A percentile compares a stretch with the other conserved stretches of the same genome.
Evolutionary conservation across 768 basidiomycete genomes (phyloP).

Genomic region (Panellus pusillus): DNA sequence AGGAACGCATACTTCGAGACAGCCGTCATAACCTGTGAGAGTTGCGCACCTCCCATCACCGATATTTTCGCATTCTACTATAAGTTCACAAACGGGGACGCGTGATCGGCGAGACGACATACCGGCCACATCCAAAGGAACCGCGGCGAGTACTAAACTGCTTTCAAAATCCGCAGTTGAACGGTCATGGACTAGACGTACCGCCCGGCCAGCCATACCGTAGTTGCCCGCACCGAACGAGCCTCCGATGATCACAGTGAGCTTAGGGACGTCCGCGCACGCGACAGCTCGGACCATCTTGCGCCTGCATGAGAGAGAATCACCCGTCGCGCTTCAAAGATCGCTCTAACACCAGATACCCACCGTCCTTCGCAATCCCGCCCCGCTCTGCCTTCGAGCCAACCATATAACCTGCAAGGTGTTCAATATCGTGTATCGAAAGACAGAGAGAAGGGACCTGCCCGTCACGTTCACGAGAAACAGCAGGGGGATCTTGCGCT

Average conservation of each 20-base stretch:
- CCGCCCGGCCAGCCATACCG: slow-evolving; percentile 94
- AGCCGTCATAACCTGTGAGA: slow-evolving; percentile 89
- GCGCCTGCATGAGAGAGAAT: slow-evolving; percentile 46
- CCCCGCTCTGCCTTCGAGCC: slow-evolving; percentile 93
- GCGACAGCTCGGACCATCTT: slow-evolving; percentile 98
- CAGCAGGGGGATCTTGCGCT: slow-evolving; percentile 83
- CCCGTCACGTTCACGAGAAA: slow-evolving; percentile 97
- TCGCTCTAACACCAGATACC: neutral
- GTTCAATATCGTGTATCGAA: slow-evolving; percentile 10
- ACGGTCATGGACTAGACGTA: slow-evolving; percentile 40
- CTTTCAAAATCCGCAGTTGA: neutral
- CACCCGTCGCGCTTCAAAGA: slow-evolving; percentile 1
- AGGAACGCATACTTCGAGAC: slow-evolving; percentile 68
- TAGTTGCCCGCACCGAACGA: slow-evolving; percentile 97
- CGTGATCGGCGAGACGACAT: slow-evolving; percentile 28
- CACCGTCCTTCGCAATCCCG: slow-evolving; percentile 85
- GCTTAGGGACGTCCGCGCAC: slow-evolving; percentile 90
- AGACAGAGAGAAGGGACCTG: slow-evolving; percentile 20
- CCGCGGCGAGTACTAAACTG: slow-evolving; percentile 80
- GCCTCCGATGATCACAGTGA: slow-evolving; percentile 91
- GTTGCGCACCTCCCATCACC: slow-evolving; percentile 93
- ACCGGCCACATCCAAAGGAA: slow-evolving; percentile 99
- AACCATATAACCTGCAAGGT: slow-evolving; percentile 79
- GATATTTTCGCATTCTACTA: slow-evolving; percentile 84
- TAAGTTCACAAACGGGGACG: slow-evolving; percentile 4